Base-by-base conservation (phyloP, 192 early-diverging fungal species). In the Geranomyces variabilis region DNA sequence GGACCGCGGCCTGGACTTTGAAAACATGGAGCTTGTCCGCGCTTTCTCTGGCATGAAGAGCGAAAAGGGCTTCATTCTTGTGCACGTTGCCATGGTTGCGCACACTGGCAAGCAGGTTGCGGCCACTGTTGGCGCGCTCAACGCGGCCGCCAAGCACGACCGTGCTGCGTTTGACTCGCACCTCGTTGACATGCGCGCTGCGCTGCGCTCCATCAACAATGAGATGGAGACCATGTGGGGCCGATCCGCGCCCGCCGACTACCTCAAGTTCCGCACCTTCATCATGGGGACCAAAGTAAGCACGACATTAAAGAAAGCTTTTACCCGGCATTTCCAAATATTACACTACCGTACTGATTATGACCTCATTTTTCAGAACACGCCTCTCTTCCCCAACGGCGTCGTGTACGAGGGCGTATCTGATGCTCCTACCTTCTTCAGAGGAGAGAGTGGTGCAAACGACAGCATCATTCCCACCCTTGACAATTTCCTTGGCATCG, bases 361-460 rank as follows among this genome's bases (percentile, higher is more conserved):
- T 55, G 14, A 55, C 14, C 6, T 41, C 10, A 7, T 41, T 41
- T 41, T 41, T 10, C 36, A 41, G 81, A 89, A 90, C 75, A 91
- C 93, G 85, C 86, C 92, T 53, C 94, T 96, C 92, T 96, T 96
- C 83, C 92, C 89, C 69, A 83, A 90, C 30, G 93, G 94, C 36
- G 91, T 96, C n/a, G 76, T 91, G 57, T 96, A 91, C 70, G 93
- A 96, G 75, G 89, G 87, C 45, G 82, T 87, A 1, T 45, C 29
- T 1, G 63, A 84, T 29, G 59, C 74, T 30, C 86, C 87, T 45
- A 80, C 86, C 31, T 82, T 79, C 68, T 93, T 90, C 77, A 79
- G 93, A 63, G 94, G 94, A 15, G 94, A 94, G 67, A 87, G 86
- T 29, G 93, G 93, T 36, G 91, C 92, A 64, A 94, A 94, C 78